phyloP scores from a whole-genome alignment of 192 early-diverging fungal species.

The Mortierella antarctica region DNA sequence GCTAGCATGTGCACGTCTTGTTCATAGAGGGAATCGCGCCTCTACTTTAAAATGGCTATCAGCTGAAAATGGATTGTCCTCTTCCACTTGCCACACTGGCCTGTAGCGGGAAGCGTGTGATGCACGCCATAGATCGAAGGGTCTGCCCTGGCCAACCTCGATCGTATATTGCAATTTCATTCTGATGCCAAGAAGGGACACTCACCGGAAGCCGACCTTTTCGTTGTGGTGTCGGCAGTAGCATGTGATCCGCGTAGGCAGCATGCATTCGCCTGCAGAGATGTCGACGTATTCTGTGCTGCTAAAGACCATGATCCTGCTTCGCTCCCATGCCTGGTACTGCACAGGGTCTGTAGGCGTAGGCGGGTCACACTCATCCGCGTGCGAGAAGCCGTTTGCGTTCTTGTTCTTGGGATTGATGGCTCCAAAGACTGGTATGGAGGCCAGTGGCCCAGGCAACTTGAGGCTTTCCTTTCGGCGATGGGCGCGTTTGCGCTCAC shows the following conservation, averaged over 20 bases:
- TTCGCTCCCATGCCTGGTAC: constrained; percentile 67
- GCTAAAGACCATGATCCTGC: constrained; percentile 82
- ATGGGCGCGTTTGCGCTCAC: constrained; percentile 72
- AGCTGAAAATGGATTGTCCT: constrained; percentile 28
- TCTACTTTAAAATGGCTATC: constrained; percentile 4
- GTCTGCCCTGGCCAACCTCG: background rate
- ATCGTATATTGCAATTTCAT: background rate
- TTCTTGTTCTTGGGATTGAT: constrained; percentile 57
- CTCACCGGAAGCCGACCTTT: constrained; percentile 77
- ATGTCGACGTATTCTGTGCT: constrained; percentile 79
- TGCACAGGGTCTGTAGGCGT: constrained; percentile 54
- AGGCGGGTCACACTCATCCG: constrained; percentile 25
- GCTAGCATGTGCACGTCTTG: constrained; percentile 17
- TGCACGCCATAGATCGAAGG: background rate
- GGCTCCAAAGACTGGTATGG: constrained; percentile 58
- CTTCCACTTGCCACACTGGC: background rate
- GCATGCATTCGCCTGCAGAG: constrained; percentile 75
- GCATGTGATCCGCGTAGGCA: constrained; percentile 88
- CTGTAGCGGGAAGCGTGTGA: background rate
- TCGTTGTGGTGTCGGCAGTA: constrained; percentile 90
- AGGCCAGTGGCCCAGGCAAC: constrained; percentile 40
- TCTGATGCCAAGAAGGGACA: background rate
- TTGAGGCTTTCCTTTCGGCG: constrained; percentile 51
- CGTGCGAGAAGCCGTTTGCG: constrained; percentile 30
- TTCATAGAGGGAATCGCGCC: too few relatives aligned